Evolutionary conservation across 2,329 filamentous ascomycete species (phyloP), one percentile per base, ranked within the genome.

Genomic region (Claviceps capensis): DNA sequence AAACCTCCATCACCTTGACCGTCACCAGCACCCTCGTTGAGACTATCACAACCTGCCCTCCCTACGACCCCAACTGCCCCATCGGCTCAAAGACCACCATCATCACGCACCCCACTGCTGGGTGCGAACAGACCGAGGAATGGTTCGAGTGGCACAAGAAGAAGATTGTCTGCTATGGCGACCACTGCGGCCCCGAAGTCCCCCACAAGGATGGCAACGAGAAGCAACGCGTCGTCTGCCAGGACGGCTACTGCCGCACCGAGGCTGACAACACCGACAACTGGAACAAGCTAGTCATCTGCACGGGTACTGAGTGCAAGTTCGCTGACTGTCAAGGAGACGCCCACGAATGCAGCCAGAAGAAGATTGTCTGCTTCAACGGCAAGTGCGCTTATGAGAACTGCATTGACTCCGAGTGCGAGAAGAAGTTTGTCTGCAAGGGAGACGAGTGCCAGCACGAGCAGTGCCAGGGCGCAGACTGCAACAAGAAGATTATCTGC

Each of bases 91-190:
- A 55, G 46, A 62, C 60, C 48, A 59, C 57, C 17, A 55, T 52
- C 43, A 44, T 54, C 52, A 60, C 52, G 45, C 57, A 43, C 56
- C 62, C 42, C 58, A 57, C 55, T 53, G 52, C 59, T 16, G 49
- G n/a, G 19, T 22, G 47, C 36, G 19, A 52, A 16, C 9, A 45
- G 30, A 46, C 47, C 26, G 48, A 38, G 30, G 52, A 43, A 17
- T 52, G 51, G 44, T 16, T 37, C 43, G 57, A 59, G 50, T 60
- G 57, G 57, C 55, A 61, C 56, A 57, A 59, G 56, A 63, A 65
- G 59, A 63, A 62, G 57, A 59, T 69, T 17, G 61, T 66, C 60
- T 67, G 66, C 60, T 62, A 61, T 53, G 66, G 66, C 26, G 63
- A 62, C 22, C 47, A 58, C 57, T 70, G 67, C 59, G 51, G 55